Evolutionary conservation across 768 basidiomycete species (phyloP).

Genomic region (Pulveroboletus sp.): DNA sequence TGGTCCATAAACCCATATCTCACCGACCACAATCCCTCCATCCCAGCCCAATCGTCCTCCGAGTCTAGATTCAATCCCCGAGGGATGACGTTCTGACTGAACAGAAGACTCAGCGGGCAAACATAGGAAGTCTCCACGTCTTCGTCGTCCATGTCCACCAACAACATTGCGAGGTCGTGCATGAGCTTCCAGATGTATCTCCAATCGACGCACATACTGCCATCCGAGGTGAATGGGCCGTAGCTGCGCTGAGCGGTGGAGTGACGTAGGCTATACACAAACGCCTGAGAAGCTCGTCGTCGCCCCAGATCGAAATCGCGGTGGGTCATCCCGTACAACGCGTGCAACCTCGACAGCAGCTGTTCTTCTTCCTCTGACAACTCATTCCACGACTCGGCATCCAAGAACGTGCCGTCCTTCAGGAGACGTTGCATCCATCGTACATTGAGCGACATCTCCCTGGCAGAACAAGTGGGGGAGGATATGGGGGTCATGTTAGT

Average conservation of each 20-base stretch:
- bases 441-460: constrained; percentile 46
- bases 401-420: constrained; percentile 43
- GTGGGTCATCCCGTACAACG: constrained; percentile 51
- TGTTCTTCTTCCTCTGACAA: constrained; percentile 39
- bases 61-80: constrained; percentile 32
- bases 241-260: constrained; percentile 48
- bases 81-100: constrained; percentile 49
- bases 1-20: constrained; percentile 72
- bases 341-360: constrained; percentile 50
- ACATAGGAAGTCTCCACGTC: constrained; percentile 32
- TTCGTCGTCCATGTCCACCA: constrained; percentile 39
- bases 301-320: constrained; percentile 34
- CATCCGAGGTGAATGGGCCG: constrained; percentile 52
- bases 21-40: constrained; percentile 56
- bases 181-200: constrained; percentile 52
- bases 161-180: constrained; percentile 52
- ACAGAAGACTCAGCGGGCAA: constrained; percentile 46
- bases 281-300: constrained; percentile 45
- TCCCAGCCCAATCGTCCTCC: constrained; percentile 34
- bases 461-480: constrained; percentile 19
- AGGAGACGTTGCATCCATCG: constrained; percentile 47
- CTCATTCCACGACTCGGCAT: constrained; percentile 25
- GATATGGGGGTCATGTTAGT: constrained; percentile 39
- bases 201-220: constrained; percentile 53
- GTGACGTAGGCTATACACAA: constrained; percentile 59